phyloP scores from a whole-genome alignment of 441 rosid species.

The Populus hybrid region DNA sequence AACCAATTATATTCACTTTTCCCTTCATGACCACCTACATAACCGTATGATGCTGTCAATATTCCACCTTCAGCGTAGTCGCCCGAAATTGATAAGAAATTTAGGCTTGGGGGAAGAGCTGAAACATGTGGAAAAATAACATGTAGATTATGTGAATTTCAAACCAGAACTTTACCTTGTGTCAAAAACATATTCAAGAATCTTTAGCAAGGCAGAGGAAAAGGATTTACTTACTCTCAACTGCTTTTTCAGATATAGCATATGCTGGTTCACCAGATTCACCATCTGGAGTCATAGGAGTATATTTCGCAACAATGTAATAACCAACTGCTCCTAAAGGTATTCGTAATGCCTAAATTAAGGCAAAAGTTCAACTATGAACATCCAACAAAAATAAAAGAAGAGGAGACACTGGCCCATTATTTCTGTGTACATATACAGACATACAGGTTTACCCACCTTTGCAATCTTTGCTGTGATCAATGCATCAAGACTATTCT shows the following conservation, averaged over 20 bases:
- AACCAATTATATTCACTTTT: conserved; percentile 87
- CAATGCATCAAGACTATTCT: conserved; percentile 75
- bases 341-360: conserved; percentile 81
- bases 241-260: conserved; percentile 81
- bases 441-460: conserved; percentile 38
- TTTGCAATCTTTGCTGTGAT: conserved; percentile 86
- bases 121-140: conserved; percentile 27
- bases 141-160: conserved; percentile 6
- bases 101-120: conserved; percentile 98
- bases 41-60: conserved; percentile 96
- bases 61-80: conserved; percentile 79
- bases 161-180: not conserved
- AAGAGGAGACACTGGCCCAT: not conserved
- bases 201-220: conserved; percentile 9
- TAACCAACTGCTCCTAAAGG: conserved; percentile 95
- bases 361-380: conserved; percentile 33
- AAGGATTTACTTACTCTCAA: too few relatives aligned
- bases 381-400: conserved; percentile 3
- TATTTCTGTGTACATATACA: not conserved
- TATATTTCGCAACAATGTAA: conserved; percentile 79
- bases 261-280: conserved; percentile 89
- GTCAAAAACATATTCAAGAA: not conserved
- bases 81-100: conserved; percentile 94
- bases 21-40: conserved; percentile 98
- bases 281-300: conserved; percentile 88